These are phyloP conservation scores for Vaccinium darrowii DNA, from an alignment of 148 eudicot genomes.

Conservation along the genomic window DNA sequence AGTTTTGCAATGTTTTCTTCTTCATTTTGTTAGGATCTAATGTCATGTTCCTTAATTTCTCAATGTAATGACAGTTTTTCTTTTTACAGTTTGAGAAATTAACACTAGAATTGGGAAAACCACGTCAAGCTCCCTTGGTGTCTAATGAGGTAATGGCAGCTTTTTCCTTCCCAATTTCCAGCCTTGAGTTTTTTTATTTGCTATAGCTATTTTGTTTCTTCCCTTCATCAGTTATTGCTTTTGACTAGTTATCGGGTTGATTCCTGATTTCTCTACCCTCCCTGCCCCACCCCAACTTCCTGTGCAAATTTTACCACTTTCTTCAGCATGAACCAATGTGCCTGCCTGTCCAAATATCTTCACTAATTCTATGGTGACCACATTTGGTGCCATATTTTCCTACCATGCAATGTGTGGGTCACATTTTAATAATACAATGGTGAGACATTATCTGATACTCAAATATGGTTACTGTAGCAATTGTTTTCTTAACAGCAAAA, in stretches of 20 bases:
- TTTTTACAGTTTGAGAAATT: constrained; percentile 68
- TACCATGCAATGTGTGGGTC: too few relatives aligned
- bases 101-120: constrained; percentile 85
- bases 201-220: neutral
- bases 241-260: neutral
- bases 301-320: neutral
- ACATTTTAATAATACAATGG: too few relatives aligned
- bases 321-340: neutral
- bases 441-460: too few relatives aligned
- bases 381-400: too few relatives aligned
- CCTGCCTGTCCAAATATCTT: neutral
- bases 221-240: neutral
- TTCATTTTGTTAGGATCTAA: neutral
- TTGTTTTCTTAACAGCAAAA: too few relatives aligned
- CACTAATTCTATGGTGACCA: too few relatives aligned
- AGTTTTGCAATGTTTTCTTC: neutral
- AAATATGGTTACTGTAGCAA: too few relatives aligned
- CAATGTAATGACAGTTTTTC: constrained; percentile 11
- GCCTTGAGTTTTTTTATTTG: neutral
- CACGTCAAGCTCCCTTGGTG: constrained; percentile 72
- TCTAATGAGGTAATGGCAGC: constrained; percentile 61
- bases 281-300: neutral
- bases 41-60: neutral
- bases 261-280: neutral
- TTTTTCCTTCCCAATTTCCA: constrained; percentile 18